These are phyloP conservation scores for Spiromastix sp. DNA, from an alignment of 2,329 filamentous ascomycete species.

Conservation along the genomic window DNA sequence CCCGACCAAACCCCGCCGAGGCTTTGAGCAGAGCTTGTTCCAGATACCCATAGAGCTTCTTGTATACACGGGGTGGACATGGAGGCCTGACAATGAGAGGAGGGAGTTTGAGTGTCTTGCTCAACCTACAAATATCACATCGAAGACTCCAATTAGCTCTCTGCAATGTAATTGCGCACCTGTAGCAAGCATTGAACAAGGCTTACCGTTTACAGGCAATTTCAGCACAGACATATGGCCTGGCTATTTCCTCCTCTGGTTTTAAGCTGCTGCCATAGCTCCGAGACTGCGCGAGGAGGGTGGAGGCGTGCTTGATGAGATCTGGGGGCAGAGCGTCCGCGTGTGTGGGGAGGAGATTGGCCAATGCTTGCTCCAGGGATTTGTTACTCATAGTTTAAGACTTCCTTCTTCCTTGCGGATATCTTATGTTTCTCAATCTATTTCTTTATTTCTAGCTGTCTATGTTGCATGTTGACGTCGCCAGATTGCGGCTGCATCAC, in stretches of 20 bases:
- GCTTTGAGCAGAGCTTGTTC: conserved; percentile 52
- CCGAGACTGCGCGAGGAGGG: conserved; percentile 70
- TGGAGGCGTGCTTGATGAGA: conserved; percentile 61
- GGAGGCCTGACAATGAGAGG: conserved; percentile 66
- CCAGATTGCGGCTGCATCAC: no score
- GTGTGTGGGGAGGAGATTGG: conserved; percentile 64
- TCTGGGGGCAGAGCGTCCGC: conserved; percentile 55
- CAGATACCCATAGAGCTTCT: conserved; percentile 71
- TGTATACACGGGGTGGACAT: conserved; percentile 70
- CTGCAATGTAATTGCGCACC: no score
- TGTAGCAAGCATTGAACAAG: background rate
- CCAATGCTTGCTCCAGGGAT: conserved; percentile 61
- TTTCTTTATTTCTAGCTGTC: no score
- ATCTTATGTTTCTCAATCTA: no score
- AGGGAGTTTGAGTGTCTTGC: conserved; percentile 65
- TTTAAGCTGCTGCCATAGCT: conserved; percentile 68
- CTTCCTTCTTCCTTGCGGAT: no score
- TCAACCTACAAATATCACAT: conserved; percentile 55
- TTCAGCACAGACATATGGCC: conserved; percentile 74
- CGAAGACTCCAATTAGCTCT: background rate
- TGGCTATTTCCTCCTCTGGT: conserved; percentile 77
- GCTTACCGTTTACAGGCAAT: conserved; percentile 74
- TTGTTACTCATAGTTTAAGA: conserved; percentile 58
- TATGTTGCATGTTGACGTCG: no score
- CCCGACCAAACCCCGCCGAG: conserved; percentile 23